These are phyloP conservation scores for Solanum pimpinellifolium DNA, from an alignment of 257 asterid species.

Conservation along the genomic window DNA sequence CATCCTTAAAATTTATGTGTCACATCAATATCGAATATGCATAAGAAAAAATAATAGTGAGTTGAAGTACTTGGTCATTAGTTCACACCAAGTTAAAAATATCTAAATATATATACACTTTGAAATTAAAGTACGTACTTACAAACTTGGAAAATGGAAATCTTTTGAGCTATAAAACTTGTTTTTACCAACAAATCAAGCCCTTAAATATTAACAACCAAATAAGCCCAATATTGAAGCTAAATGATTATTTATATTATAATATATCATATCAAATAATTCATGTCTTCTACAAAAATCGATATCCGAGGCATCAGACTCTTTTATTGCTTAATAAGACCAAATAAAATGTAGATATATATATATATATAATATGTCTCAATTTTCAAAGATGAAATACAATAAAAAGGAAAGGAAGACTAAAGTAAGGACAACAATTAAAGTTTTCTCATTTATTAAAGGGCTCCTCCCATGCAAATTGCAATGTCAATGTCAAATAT, in stretches of 20 bases:
- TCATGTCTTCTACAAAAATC: not conserved
- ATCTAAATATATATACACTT: no score
- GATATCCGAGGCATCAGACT: not conserved
- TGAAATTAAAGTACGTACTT: no score
- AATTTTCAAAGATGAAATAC: not conserved
- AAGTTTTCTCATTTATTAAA: not conserved
- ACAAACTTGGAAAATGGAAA: no score
- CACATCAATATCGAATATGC: not conserved
- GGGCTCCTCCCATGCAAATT: slow-evolving; percentile 1
- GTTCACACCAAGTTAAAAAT: no score
- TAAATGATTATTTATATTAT: no score
- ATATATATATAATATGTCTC: not conserved
- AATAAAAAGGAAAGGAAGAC: not conserved
- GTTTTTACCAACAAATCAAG: not conserved
- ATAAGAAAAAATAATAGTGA: no score
- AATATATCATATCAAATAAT: not conserved
- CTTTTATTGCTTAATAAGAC: not conserved
- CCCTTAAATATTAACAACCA: not conserved
- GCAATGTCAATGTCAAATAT: slow-evolving; percentile 1
- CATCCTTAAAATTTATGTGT: not conserved
- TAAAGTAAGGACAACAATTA: not conserved
- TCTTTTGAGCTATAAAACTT: no score
- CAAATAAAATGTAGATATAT: not conserved
- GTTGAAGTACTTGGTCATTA: no score
- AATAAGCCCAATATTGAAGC: not conserved